phyloP scores from a whole-genome alignment of 805 yeast genomes.

The Tetrapisispora taiwanensis region DNA sequence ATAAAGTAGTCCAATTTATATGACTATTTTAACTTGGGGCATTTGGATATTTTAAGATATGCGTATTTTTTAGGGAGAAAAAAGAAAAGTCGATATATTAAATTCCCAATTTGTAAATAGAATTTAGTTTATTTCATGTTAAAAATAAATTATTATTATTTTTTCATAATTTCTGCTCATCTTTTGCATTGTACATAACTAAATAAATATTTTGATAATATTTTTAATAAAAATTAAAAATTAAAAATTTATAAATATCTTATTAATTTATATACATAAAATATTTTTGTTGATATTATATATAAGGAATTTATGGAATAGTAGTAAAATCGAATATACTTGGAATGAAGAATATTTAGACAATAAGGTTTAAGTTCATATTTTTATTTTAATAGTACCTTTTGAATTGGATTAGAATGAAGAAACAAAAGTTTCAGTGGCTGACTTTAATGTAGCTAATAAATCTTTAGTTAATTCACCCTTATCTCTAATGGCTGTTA shows the following conservation, averaged over 20 bases:
- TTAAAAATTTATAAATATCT: neutral
- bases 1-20: neutral
- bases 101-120: constrained; percentile 1
- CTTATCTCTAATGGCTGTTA: constrained; percentile 72
- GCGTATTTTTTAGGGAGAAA: too few relatives aligned
- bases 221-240: neutral
- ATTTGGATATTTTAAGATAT: too few relatives aligned
- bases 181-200: neutral
- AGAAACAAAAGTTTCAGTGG: constrained; percentile 86
- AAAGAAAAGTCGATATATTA: neutral
- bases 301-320: constrained; percentile 1
- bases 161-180: neutral
- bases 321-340: constrained; percentile 2
- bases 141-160: neutral
- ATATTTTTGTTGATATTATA: neutral
- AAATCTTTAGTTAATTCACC: constrained; percentile 87
- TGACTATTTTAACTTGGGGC: too few relatives aligned
- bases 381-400: constrained; percentile 25
- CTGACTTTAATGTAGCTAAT: constrained; percentile 78
- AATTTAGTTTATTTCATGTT: neutral
- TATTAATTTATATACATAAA: neutral
- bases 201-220: neutral
- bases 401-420: constrained; percentile 49
- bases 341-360: constrained; percentile 2
- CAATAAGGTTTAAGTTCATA: neutral